These are phyloP conservation scores for Pseudognaphalium luteoalbum DNA, from an alignment of 129 eudicot genomes.

Conservation along the genomic window DNA sequence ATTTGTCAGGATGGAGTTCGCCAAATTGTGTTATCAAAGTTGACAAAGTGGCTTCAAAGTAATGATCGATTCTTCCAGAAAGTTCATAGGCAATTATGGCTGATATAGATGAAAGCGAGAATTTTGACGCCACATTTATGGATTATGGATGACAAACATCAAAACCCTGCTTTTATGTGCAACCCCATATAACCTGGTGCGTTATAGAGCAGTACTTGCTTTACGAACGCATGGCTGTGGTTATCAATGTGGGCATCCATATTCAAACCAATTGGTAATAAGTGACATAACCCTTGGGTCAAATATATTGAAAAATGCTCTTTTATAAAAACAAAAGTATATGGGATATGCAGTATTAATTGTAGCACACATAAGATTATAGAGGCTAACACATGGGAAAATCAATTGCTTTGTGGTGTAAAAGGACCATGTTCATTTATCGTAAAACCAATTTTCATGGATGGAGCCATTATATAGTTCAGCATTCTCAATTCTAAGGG, in stretches of 20 bases:
- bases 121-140: background rate
- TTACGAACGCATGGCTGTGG: background rate
- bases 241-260: background rate
- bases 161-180: background rate
- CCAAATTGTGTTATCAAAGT: background rate
- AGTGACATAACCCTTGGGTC: background rate
- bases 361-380: background rate
- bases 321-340: no score
- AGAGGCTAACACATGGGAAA: background rate
- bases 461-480: background rate
- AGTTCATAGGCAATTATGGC: no score
- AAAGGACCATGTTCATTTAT: background rate
- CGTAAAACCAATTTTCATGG: background rate
- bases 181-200: conserved; percentile 8
- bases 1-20: conserved; percentile 4
- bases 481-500: no score
- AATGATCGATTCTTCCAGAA: background rate
- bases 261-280: background rate
- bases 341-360: no score
- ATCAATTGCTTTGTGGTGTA: background rate
- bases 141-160: background rate
- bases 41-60: background rate
- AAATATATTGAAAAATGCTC: background rate
- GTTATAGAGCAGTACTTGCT: background rate
- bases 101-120: background rate